Base-by-base conservation (phyloP, 2,329 filamentous ascomycete species). In the Pestalotiopsis sp. region DNA sequence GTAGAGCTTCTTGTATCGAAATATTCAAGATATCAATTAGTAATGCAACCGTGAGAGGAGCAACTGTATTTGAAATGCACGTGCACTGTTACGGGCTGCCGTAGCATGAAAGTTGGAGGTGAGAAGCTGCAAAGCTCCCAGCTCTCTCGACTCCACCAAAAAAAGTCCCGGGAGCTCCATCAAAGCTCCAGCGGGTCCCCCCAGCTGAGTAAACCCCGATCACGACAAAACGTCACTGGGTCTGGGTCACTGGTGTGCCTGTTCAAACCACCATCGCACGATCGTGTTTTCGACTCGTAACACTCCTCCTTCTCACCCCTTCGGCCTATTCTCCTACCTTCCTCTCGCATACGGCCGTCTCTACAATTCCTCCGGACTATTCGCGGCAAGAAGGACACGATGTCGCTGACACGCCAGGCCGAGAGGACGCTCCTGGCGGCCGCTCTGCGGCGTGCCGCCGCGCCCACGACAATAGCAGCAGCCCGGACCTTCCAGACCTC, bases 371-470 rank as follows among this genome's bases (percentile, higher is more conserved):
- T 14, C 45, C 14, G n/a, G 9, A n/a, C 6, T n/a, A n/a, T 52
- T 52, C 27, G 20, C 41, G 25, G 23, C 45, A 66, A 31, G 14
- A 31, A 12, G 25, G n/a, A n/a, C 56, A 69, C 59, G 17, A 71
- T 71, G 69, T 69, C 69, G 68, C 63, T 71, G 56, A 36, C 64
- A 38, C 68, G 66, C 66, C 63, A 68, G 63, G 68, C 65, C 62
- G 66, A 69, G 58, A 68, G 49, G 66, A 36, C 52, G 36, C 65
- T 67, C 20, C 52, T 67, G 7, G 17, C 66, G 57, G 61, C 69
- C 52, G 62, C 63, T 66, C 36, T 71, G 52, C 68, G 69, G 59
- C 69, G 66, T 20, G 58, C 68, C 64, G 9, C 64, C n/a, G 20
- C 60, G 23, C 27, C 64, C 38, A 49, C 38, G 14, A 23, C 25